Base-by-base conservation (phyloP, 768 basidiomycete genomes). In the Serendipita vermifera region DNA sequence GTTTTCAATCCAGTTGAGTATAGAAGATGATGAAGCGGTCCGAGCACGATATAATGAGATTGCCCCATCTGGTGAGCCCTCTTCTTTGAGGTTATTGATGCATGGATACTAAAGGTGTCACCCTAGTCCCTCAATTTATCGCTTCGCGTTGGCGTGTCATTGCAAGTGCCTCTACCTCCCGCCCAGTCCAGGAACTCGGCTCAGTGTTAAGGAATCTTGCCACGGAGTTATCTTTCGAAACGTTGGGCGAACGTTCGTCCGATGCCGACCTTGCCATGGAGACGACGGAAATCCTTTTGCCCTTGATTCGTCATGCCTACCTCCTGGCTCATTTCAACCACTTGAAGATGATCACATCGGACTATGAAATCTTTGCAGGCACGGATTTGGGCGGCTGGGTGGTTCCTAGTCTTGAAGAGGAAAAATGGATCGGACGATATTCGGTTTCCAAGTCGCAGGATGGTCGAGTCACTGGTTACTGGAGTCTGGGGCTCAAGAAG, bases 131-230 rank as follows among this genome's bases (percentile, higher is more conserved):
- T 11, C 46, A 31, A 31, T 51, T 51, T 51, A 51, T 51, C 29
- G 46, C 46, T 27, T 51, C 46, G 24, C 46, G 46, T 22, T 51
- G 46, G 46, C 26, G 46, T 9, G 46, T 31, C 9, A 22, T 51
- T 31, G 46, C 46, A 51, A 31, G 22, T 51, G n/a, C 22, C 15
- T 51, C 46, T 31, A 51, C 46, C 29, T 51, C 46, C 29, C 46
- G 46, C 26, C 46, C 46, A 11, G 29, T 31, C n/a, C 46, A 51
- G 27, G n/a, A 24, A 15, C 26, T 51, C 24, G 22, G 22, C 5
- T n/a, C 46, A n/a, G 22, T n/a, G n/a, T n/a, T n/a, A n/a, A n/a
- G n/a, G n/a, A n/a, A n/a, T n/a, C n/a, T n/a, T n/a, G n/a, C n/a
- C n/a, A n/a, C n/a, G n/a, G n/a, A n/a, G n/a, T n/a, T n/a, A n/a